Evolutionary conservation across 768 basidiomycete species (phyloP).

Genomic region (Crucibulum laeve): DNA sequence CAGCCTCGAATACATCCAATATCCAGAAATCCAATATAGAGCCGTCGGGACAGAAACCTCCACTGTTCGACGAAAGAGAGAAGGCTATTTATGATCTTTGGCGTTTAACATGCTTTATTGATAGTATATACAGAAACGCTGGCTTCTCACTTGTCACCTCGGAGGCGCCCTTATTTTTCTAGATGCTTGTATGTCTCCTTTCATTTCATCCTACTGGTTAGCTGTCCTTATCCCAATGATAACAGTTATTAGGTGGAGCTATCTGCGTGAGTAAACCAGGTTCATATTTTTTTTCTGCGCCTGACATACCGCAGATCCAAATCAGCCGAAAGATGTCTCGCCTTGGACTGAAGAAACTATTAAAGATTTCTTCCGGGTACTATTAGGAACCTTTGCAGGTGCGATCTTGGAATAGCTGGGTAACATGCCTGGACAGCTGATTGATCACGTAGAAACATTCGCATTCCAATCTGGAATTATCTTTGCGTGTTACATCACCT

Average conservation of each 20-base stretch:
- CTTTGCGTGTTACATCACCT: conserved; percentile 48
- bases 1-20: conserved; percentile 8
- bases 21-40: background rate
- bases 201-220: conserved; percentile 7
- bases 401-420: background rate
- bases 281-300: background rate
- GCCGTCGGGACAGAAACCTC: too few species aligned
- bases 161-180: conserved; percentile 55
- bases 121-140: conserved; percentile 50
- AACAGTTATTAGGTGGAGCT: conserved; percentile 76
- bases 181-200: conserved; percentile 62
- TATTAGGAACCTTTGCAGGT: conserved; percentile 64
- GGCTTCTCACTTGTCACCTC: conserved; percentile 55
- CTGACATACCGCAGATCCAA: conserved; percentile 28
- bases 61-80: conserved; percentile 9
- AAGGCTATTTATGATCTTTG: background rate
- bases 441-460: conserved; percentile 52
- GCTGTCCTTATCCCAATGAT: background rate
- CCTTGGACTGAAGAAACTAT: conserved; percentile 52
- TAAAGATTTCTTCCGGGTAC: conserved; percentile 48
- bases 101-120: background rate
- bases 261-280: conserved; percentile 43
- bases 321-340: conserved; percentile 28
- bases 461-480: conserved; percentile 72
- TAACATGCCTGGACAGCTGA: background rate